Conservation (phyloP, 805 yeast genomes). For the Ogataea parapolymorpha region DNA sequence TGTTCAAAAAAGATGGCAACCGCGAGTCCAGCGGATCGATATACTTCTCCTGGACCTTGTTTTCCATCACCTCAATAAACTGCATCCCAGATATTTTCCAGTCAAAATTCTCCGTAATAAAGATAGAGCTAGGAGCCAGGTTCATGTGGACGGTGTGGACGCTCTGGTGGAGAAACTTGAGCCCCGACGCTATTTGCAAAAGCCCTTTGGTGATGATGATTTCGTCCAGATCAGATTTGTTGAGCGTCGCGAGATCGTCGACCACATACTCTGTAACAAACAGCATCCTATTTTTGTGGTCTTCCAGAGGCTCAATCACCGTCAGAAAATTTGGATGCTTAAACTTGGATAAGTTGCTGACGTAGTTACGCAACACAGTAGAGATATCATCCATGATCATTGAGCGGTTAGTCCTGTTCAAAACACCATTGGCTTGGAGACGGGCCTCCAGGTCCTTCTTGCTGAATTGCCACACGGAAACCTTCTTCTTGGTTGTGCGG, state of each 20-base stretch:
- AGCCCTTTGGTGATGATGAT: slow-evolving; percentile 74
- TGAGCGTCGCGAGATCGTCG: slow-evolving; percentile 28
- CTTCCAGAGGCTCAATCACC: slow-evolving; percentile 85
- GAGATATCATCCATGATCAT: slow-evolving; percentile 57
- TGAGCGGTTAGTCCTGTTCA: slow-evolving; percentile 46
- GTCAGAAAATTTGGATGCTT: slow-evolving; percentile 88
- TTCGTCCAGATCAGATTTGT: slow-evolving; percentile 58
- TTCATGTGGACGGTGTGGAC: slow-evolving; percentile 76
- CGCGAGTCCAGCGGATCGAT: slow-evolving; percentile 73
- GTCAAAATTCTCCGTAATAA: slow-evolving; percentile 80
- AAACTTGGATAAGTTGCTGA: slow-evolving; percentile 68
- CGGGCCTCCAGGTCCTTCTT: slow-evolving; percentile 67
- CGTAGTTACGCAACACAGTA: slow-evolving; percentile 63
- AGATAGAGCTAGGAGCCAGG: slow-evolving; percentile 71
- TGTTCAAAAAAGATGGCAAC: slow-evolving; percentile 66
- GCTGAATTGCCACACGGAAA: slow-evolving; percentile 83
- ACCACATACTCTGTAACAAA: slow-evolving; percentile 83
- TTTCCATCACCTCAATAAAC: slow-evolving; percentile 44
- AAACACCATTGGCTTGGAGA: slow-evolving; percentile 47
- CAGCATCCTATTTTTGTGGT: slow-evolving; percentile 67
- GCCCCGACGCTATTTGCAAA: slow-evolving; percentile 69
- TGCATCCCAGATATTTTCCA: slow-evolving; percentile 88
- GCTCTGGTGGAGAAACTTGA: slow-evolving; percentile 77
- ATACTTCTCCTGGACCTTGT: slow-evolving; percentile 52
- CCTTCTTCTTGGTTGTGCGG: slow-evolving; percentile 54